phyloP scores from a whole-genome alignment of 2,329 filamentous ascomycete genomes.

The Epichloe gansuensis region DNA sequence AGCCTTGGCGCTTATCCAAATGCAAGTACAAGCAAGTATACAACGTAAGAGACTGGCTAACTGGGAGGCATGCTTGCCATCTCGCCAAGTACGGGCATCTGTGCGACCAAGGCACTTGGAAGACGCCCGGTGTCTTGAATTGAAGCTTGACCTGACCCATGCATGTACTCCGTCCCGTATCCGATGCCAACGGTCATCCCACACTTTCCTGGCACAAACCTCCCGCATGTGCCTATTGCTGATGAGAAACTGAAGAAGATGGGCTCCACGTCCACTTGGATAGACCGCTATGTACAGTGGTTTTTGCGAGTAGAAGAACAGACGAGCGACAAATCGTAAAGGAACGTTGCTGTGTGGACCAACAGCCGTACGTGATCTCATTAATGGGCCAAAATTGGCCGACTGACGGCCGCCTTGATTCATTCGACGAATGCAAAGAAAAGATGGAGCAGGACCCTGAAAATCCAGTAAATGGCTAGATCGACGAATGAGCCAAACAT shows the following conservation, averaged over 20 bases:
- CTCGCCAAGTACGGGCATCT: no score
- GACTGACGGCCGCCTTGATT: background rate
- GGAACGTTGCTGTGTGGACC: no score
- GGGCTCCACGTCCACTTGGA: no score
- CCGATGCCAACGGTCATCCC: no score
- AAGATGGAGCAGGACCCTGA: background rate
- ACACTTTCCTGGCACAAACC: no score
- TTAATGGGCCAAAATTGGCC: background rate
- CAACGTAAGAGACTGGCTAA: no score
- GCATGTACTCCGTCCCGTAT: background rate
- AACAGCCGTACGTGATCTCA: no score
- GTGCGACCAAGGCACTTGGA: no score
- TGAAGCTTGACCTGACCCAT: background rate
- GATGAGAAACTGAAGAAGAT: background rate
- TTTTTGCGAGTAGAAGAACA: background rate
- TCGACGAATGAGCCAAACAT: background rate
- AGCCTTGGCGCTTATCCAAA: background rate
- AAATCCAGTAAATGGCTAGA: background rate
- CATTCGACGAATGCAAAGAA: background rate
- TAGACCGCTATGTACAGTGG: background rate
- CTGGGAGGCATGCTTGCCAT: no score
- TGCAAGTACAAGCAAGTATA: no score
- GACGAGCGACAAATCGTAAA: no score
- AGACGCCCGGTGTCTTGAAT: background rate
- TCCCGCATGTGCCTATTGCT: background rate